Percentiles rank a stretch among this genome's conserved stretches.
phyloP scores from a whole-genome alignment of 148 eudicot species.

The Fallopia convolvulus region DNA sequence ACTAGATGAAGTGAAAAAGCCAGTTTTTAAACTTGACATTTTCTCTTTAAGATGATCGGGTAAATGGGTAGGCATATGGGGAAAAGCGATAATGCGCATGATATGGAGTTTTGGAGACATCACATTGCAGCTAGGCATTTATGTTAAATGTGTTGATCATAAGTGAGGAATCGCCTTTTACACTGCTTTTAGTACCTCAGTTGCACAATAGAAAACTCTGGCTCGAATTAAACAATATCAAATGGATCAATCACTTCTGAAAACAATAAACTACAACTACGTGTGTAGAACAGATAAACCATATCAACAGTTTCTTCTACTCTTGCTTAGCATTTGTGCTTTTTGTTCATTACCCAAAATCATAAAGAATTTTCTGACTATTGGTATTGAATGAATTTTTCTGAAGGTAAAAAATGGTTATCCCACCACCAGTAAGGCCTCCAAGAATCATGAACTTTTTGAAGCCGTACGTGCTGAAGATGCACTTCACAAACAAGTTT shows the following conservation, averaged over 20 bases:
- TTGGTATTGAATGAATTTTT: background rate
- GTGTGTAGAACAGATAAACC: background rate
- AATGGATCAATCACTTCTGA: background rate
- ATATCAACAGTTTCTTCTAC: background rate
- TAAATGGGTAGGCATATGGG: background rate
- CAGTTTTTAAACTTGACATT: background rate
- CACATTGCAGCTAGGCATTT: background rate
- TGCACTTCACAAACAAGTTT: constrained; percentile 85
- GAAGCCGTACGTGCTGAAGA: constrained; percentile 74
- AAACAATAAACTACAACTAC: background rate
- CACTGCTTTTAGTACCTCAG: background rate
- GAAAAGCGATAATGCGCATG: too few relatives aligned
- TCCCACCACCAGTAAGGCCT: constrained; percentile 65
- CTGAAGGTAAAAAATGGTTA: constrained; percentile 50
- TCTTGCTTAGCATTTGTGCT: background rate
- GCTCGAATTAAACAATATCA: background rate
- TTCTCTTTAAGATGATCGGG: background rate
- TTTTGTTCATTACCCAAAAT: background rate
- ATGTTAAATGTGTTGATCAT: background rate
- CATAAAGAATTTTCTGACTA: background rate
- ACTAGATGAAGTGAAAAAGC: background rate
- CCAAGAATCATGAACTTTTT: constrained; percentile 61
- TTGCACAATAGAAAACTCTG: background rate
- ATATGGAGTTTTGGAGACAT: background rate
- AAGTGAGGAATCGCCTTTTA: background rate